A percentile compares a stretch with the other conserved stretches of the same genome.
These are phyloP conservation scores for Xylaria arbuscula DNA, from an alignment of 2,329 filamentous ascomycete genomes.

Conservation along the genomic window DNA sequence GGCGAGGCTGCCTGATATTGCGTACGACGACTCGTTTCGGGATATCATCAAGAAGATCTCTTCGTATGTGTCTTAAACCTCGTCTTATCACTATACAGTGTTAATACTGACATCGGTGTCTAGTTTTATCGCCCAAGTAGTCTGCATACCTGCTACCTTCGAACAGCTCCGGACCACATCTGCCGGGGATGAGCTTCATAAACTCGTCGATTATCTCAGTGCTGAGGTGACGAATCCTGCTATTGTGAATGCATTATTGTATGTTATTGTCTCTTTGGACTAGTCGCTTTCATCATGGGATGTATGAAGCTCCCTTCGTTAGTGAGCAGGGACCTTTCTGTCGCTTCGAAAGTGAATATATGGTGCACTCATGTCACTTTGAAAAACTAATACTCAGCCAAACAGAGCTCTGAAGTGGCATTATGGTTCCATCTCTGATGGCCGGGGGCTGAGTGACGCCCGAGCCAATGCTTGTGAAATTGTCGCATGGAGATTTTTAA, in stretches of 20 bases:
- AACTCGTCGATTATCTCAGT: constrained; percentile 72
- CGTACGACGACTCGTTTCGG: constrained; percentile 69
- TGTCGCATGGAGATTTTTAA: constrained; percentile 82
- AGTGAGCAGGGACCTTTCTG: background rate
- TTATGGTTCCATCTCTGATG: constrained; percentile 71
- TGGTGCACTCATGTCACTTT: background rate
- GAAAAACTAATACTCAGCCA: constrained; percentile 21
- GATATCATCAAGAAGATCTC: constrained; percentile 75
- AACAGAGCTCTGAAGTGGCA: constrained; percentile 80
- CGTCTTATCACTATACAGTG: background rate
- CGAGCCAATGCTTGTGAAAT: constrained; percentile 82
- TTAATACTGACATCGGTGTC: constrained; percentile 19
- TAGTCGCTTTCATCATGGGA: background rate
- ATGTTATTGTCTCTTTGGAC: constrained; percentile 51
- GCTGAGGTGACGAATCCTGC: constrained; percentile 73
- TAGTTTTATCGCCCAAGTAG: constrained; percentile 71
- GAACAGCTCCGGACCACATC: constrained; percentile 77
- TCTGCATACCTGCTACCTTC: constrained; percentile 75
- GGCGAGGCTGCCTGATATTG: constrained; percentile 65
- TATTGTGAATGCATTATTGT: constrained; percentile 80
- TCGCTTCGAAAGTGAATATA: background rate
- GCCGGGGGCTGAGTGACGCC: constrained; percentile 73
- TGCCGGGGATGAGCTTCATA: constrained; percentile 67
- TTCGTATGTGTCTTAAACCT: constrained; percentile 56
- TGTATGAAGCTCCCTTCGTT: background rate